Evolutionary conservation across 1,284 basidiomycete genomes (phyloP).

Genomic region (Ceratobasidium sp.): DNA sequence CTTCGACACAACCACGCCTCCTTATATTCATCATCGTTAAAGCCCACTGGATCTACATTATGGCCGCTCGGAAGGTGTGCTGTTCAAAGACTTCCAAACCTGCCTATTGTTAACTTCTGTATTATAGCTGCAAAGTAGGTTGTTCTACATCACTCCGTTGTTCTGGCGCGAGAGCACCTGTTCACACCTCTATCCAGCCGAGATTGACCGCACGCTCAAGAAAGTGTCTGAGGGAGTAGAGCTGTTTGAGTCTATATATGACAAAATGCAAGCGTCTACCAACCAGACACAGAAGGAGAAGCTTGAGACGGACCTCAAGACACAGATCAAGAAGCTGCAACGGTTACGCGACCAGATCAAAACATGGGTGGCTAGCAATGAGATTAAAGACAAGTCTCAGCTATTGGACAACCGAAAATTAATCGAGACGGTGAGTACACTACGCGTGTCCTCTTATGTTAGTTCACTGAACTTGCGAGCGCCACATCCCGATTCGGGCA

Average conservation of each 20-base stretch:
- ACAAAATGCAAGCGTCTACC: conserved; percentile 94
- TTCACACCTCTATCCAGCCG: conserved; percentile 67
- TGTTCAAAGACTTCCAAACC: not conserved
- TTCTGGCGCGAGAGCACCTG: conserved; percentile 26
- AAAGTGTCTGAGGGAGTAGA: conserved; percentile 95
- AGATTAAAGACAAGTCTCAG: conserved; percentile 98
- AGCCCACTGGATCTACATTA: conserved; percentile 22
- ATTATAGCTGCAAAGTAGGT: conserved; percentile 75
- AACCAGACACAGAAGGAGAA: conserved; percentile 98
- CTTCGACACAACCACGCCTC: conserved; percentile 40
- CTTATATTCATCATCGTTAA: conserved; percentile 14
- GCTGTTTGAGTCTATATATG: conserved; percentile 94
- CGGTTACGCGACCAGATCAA: conserved; percentile 99
- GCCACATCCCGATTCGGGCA: conserved; percentile 31
- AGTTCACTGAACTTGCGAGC: conserved; percentile 26
- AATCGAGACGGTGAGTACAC: conserved; percentile 91
- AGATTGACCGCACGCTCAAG: conserved; percentile 97
- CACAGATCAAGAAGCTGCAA: conserved; percentile 99
- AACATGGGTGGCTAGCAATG: conserved; percentile 97
- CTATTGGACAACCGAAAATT: conserved; percentile 94
- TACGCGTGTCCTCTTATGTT: conserved; percentile 46
- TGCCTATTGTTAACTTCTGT: conserved; percentile 13
- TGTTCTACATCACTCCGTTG: not conserved
- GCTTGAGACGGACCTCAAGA: conserved; percentile 93
- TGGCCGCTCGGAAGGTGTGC: conserved; percentile 46